Evolutionary conservation across 495 filamentous ascomycete genomes (phyloP), one percentile per base, ranked within the genome.

Genomic region (Aspergillus wentii): DNA sequence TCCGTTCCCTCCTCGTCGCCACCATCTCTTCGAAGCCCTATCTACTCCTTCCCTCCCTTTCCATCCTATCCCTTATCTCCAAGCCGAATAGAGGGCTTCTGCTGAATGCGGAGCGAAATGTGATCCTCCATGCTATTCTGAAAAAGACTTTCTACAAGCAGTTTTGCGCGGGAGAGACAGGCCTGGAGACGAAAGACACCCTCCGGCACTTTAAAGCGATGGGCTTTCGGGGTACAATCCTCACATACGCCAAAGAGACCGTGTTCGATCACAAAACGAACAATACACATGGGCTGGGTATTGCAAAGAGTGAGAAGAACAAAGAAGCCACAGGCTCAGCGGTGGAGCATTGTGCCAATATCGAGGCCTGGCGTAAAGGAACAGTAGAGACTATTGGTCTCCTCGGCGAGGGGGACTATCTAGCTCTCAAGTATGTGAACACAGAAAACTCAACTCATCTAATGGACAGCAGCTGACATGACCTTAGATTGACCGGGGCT

Each of bases 361-460:
- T 91, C 32, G 66, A 68, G 30, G 68, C 72, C 3, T 94, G 87
- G 87, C 66, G 72, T 17, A 65, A 74, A 15, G 85, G 85, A 4
- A 83, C 82, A 7, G 32, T 88, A 16, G 71, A 83, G 46, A 91
- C 87, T 0, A 75, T 95, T 3, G 60, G 72, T 2, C 73, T 91
- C 49, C 65, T 82, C 1, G 63, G 66, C 6, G 65, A 72, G 4
- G 82, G 80, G 8, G 88, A 94, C 47, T 94, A 86, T 50, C 74
- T 94, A 9, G 88, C 85, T 2, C 59, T 94, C 28, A 95, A 95
- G 71, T 80, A 63, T 44, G 71, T 43, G n/a, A n/a, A n/a, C n/a
- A n/a, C n/a, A n/a, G n/a, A n/a, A n/a, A n/a, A n/a, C n/a, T n/a
- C n/a, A n/a, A n/a, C n/a, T n/a, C n/a, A n/a, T n/a, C n/a, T n/a